phyloP scores from a whole-genome alignment of 1,284 basidiomycete genomes.

The Cutaneotrichosporon sp. region DNA sequence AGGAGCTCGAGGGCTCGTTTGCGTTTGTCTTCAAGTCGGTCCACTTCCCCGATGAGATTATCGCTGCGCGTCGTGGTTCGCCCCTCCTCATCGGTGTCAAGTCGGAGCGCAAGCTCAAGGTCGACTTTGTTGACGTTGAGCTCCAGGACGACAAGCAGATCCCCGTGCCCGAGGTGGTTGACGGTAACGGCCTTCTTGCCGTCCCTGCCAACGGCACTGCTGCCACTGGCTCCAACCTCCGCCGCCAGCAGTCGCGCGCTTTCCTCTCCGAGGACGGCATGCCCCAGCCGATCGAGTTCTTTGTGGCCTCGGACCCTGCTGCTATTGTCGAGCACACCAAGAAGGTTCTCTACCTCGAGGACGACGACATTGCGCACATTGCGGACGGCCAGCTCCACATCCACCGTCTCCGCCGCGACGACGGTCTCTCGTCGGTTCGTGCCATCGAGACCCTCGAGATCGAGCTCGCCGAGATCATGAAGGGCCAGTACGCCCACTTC shows the following conservation, averaged over 20 bases:
- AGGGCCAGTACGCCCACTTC: conserved; percentile 99
- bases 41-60: conserved; percentile 95
- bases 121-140: conserved; percentile 99
- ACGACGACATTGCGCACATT: conserved; percentile 98
- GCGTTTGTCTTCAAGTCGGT: conserved; percentile 99
- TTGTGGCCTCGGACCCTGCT: conserved; percentile 94
- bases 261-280: conserved; percentile 98
- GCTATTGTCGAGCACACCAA: conserved; percentile 99
- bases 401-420: conserved; percentile 91
- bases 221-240: conserved; percentile 74
- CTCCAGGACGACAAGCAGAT: conserved; percentile 65
- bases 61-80: conserved; percentile 93
- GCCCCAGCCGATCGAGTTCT: conserved; percentile 99
- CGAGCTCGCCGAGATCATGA: conserved; percentile 99
- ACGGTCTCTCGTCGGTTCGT: conserved; percentile 74
- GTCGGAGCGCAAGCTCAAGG: conserved; percentile 99
- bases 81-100: conserved; percentile 97
- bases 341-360: conserved; percentile 96
- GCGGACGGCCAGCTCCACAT: conserved; percentile 97
- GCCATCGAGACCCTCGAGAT: conserved; percentile 98
- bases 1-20: conserved; percentile 98
- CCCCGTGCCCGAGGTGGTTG: conserved; percentile 27
- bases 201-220: conserved; percentile 62
- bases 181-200: conserved; percentile 63
- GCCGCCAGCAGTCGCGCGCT: conserved; percentile 92